A percentile compares a stretch with the other conserved stretches of the same genome.
Evolutionary conservation across 768 basidiomycete genomes (phyloP).

Genomic region (Boletus rufocinnamomeus): DNA sequence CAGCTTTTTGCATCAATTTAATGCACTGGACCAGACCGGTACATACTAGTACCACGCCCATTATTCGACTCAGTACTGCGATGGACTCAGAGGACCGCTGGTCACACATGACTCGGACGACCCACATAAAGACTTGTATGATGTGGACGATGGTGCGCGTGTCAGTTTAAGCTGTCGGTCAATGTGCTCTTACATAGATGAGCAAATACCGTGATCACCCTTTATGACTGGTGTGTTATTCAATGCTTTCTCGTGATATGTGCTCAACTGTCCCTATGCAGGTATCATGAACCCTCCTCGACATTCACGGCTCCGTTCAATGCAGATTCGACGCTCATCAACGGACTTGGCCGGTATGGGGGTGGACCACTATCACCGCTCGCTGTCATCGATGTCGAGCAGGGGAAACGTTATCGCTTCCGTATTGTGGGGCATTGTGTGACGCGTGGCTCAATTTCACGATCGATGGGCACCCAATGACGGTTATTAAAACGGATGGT

Average conservation of each 20-base stretch:
- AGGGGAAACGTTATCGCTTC: constrained; percentile 39
- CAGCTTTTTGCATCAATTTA: constrained; percentile 28
- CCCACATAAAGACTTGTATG: constrained; percentile 33
- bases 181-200: not conserved
- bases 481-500: too few relatives aligned
- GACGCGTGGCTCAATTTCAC: constrained; percentile 37
- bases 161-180: not conserved
- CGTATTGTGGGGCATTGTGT: constrained; percentile 43
- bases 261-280: constrained; percentile 3
- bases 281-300: constrained; percentile 23
- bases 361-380: constrained; percentile 38
- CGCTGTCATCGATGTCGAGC: constrained; percentile 37
- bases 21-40: constrained; percentile 25
- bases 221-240: constrained; percentile 30
- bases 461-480: too few relatives aligned
- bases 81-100: constrained; percentile 31
- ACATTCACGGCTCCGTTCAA: too few relatives aligned
- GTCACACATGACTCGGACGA: constrained; percentile 39
- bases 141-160: constrained; percentile 44
- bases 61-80: constrained; percentile 41
- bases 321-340: constrained; percentile 39
- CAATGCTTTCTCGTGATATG: constrained; percentile 30
- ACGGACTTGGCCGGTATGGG: constrained; percentile 39
- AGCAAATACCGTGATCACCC: constrained; percentile 46
- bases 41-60: constrained; percentile 41